Evolutionary conservation across 371 early-diverging fungal species (phyloP).

Genomic region (Syncephalis plumigaleata): DNA sequence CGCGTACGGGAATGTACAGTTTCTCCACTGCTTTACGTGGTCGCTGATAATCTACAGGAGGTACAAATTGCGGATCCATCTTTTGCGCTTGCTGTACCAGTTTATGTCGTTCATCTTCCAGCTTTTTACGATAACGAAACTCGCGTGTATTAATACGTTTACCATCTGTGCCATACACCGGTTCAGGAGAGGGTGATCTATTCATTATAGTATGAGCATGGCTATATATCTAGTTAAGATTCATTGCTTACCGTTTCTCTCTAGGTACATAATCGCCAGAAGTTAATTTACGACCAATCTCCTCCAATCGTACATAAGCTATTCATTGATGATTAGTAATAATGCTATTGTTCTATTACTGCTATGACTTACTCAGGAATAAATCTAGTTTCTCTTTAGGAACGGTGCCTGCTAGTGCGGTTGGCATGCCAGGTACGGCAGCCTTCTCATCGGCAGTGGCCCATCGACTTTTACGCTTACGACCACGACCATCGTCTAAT

Average conservation of each 20-base stretch:
- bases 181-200: conserved; percentile 86
- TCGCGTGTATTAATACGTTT: conserved; percentile 92
- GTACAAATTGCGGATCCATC: conserved; percentile 62
- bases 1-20: conserved; percentile 87
- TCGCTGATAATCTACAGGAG: conserved; percentile 81
- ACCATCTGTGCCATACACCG: conserved; percentile 77
- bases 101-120: conserved; percentile 86
- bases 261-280: conserved; percentile 67
- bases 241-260: conserved; percentile 38
- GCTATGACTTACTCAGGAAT: conserved; percentile 45
- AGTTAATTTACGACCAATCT: conserved; percentile 64
- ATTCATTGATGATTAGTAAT: conserved; percentile 2
- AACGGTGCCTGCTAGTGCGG: conserved; percentile 58
- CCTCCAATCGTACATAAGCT: conserved; percentile 78
- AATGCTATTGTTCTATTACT: not conserved
- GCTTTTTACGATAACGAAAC: conserved; percentile 68
- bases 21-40: conserved; percentile 73
- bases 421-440: conserved; percentile 61
- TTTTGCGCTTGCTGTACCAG: conserved; percentile 66
- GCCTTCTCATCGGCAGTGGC: conserved; percentile 54
- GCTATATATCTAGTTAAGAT: not conserved
- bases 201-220: not conserved
- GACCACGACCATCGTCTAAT: conserved; percentile 15
- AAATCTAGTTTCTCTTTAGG: conserved; percentile 62
- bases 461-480: conserved; percentile 70